Percentiles rank a stretch among this genome's conserved stretches.
Conservation (phyloP, 805 yeast species). For the Ascoidea rubescens region DNA sequence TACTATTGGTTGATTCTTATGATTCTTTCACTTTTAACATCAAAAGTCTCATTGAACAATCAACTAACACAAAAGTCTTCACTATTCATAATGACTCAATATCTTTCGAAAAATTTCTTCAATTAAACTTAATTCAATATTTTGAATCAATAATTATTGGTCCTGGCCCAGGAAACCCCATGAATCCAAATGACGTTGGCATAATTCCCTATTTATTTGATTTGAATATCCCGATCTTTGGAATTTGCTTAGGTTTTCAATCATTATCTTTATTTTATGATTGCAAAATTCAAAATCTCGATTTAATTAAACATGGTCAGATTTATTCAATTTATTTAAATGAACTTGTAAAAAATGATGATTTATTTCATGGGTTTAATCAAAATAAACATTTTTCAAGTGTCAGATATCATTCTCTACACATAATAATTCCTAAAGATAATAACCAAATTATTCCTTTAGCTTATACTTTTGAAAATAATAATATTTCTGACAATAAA, state of each 20-base stretch:
- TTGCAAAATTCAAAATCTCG: slow-evolving; percentile 35
- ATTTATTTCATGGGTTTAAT: slow-evolving; percentile 27
- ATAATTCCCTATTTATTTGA: slow-evolving; percentile 46
- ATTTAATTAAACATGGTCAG: slow-evolving; percentile 74
- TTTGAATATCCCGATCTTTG: slow-evolving; percentile 53
- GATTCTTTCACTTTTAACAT: slow-evolving; percentile 91
- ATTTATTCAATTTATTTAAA: slow-evolving; percentile 34
- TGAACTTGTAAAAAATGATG: slow-evolving; percentile 10
- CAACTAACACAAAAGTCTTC: slow-evolving; percentile 34
- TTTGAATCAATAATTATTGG: slow-evolving; percentile 78
- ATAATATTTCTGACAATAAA: slow-evolving; percentile 13
- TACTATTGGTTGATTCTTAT: slow-evolving; percentile 78
- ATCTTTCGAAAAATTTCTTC: slow-evolving; percentile 13
- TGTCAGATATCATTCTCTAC: slow-evolving; percentile 84
- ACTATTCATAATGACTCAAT: slow-evolving; percentile 54
- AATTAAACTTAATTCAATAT: slow-evolving; percentile 19
- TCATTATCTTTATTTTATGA: slow-evolving; percentile 56
- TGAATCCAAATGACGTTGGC: slow-evolving; percentile 36
- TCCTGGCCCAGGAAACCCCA: slow-evolving; percentile 96
- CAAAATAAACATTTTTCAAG: slow-evolving; percentile 33
- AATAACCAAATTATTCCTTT: slow-evolving; percentile 36
- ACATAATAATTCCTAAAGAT: slow-evolving; percentile 22
- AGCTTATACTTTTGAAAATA: slow-evolving; percentile 34
- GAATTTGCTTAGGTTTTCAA: slow-evolving; percentile 92
- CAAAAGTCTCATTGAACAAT: slow-evolving; percentile 39